These are phyloP conservation scores for Waltiozyma sp. DNA, from an alignment of 1,139 yeast genomes.

Conservation along the genomic window DNA sequence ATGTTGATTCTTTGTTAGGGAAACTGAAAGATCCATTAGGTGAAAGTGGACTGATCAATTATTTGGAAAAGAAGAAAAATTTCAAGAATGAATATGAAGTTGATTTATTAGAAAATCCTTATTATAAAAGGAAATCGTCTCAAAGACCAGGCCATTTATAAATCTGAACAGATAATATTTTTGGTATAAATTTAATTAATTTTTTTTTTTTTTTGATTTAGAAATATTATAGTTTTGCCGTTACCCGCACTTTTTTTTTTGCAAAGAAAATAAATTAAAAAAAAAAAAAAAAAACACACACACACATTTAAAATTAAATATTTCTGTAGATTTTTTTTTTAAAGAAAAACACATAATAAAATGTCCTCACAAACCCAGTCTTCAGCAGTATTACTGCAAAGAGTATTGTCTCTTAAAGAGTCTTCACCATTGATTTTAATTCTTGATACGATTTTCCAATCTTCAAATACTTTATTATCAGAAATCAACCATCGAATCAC, in stretches of 20 bases:
- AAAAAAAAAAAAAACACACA: no score
- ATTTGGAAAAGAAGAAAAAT: no score
- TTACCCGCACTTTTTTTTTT: no score
- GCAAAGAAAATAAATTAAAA: no score
- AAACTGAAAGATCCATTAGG: neutral
- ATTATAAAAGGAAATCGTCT: neutral
- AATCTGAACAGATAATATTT: no score
- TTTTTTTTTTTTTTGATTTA: no score
- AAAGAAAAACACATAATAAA: neutral
- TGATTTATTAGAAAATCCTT: neutral
- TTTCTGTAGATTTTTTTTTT: no score
- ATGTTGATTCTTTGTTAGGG: neutral
- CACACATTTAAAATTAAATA: no score
- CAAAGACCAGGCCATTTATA: neutral
- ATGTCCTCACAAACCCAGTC: constrained; percentile 36
- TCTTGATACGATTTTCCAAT: constrained; percentile 61
- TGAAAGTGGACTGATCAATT: neutral
- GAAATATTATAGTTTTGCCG: no score
- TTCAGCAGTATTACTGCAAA: constrained; percentile 44
- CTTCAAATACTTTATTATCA: constrained; percentile 41
- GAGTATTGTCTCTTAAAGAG: constrained; percentile 62
- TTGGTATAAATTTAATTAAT: no score
- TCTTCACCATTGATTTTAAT: constrained; percentile 60
- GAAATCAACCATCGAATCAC: constrained; percentile 39
- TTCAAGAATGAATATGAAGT: no score